phyloP scores from a whole-genome alignment of 148 eudicot species.

The Vaccinium darrowii region DNA sequence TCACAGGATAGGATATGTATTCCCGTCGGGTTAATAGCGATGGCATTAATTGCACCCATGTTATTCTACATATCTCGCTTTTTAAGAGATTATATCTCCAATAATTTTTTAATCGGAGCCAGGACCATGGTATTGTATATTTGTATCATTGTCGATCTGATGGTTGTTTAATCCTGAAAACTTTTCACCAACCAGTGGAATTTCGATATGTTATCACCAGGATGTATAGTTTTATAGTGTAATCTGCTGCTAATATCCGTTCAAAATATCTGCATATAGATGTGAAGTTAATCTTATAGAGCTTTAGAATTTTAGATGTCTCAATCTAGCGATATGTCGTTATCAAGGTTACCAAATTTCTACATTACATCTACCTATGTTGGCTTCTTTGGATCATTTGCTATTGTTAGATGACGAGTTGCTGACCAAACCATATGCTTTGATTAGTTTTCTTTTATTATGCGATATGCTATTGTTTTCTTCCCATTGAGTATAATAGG shows the following conservation, averaged over 20 bases:
- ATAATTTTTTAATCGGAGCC: too few species aligned
- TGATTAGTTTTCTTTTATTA: not conserved
- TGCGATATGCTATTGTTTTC: not conserved
- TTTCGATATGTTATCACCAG: too few species aligned
- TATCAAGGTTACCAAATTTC: not conserved
- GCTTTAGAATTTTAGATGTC: not conserved
- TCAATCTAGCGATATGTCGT: not conserved
- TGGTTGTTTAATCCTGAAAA: too few species aligned
- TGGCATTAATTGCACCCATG: not conserved
- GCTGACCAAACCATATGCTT: not conserved
- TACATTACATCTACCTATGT: not conserved
- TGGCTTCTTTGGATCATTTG: not conserved
- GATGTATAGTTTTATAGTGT: too few species aligned
- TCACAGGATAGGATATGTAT: not conserved
- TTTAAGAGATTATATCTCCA: not conserved
- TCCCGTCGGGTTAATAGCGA: not conserved
- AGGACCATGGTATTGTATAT: too few species aligned
- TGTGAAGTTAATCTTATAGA: not conserved
- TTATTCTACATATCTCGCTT: not conserved
- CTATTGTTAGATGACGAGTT: not conserved
- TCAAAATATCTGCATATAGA: not conserved
- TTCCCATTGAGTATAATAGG: not conserved
- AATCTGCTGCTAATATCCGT: too few species aligned
- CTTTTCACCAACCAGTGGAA: too few species aligned
- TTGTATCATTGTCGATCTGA: too few species aligned